These are phyloP conservation scores for Pseudogymnoascus sp. DNA, from an alignment of 2,329 filamentous ascomycete genomes.

Conservation along the genomic window DNA sequence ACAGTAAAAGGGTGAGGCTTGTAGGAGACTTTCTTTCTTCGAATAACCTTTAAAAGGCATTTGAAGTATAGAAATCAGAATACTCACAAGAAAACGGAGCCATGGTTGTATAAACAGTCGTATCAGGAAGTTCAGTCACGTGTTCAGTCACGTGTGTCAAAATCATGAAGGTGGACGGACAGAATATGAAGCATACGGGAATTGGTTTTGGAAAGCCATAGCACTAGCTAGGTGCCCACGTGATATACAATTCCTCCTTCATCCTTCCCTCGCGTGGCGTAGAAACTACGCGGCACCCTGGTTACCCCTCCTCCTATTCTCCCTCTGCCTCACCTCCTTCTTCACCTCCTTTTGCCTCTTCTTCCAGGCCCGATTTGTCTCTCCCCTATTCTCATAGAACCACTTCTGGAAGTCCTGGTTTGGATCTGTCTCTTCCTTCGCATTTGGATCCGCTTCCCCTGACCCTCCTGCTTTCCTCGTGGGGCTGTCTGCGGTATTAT, in stretches of 20 bases:
- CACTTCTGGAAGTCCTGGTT: conserved; percentile 55
- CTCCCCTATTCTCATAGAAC: conserved; percentile 62
- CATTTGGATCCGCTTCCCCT: conserved; percentile 15
- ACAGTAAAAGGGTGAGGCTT: background rate
- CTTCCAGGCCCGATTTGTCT: conserved; percentile 62
- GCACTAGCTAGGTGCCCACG: background rate
- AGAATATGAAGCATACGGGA: conserved; percentile 1
- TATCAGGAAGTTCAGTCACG: background rate
- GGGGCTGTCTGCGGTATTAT: conserved; percentile 31
- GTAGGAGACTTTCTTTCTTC: background rate
- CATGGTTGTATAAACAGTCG: background rate
- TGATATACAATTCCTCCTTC: background rate
- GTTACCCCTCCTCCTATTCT: conserved; percentile 49
- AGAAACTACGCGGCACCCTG: conserved; percentile 7
- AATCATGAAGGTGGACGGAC: background rate
- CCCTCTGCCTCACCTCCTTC: conserved; percentile 61
- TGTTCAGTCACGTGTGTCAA: background rate
- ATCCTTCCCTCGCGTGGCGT: background rate
- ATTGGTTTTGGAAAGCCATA: background rate
- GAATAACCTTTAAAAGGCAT: background rate
- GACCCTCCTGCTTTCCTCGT: conserved; percentile 23
- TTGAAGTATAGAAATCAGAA: background rate
- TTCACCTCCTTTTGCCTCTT: conserved; percentile 53
- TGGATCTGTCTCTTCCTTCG: conserved; percentile 22
- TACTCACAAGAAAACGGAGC: background rate